Evolutionary conservation across 352 stramenopile species (phyloP).

Genomic region (Pseudoperonospora humuli): DNA sequence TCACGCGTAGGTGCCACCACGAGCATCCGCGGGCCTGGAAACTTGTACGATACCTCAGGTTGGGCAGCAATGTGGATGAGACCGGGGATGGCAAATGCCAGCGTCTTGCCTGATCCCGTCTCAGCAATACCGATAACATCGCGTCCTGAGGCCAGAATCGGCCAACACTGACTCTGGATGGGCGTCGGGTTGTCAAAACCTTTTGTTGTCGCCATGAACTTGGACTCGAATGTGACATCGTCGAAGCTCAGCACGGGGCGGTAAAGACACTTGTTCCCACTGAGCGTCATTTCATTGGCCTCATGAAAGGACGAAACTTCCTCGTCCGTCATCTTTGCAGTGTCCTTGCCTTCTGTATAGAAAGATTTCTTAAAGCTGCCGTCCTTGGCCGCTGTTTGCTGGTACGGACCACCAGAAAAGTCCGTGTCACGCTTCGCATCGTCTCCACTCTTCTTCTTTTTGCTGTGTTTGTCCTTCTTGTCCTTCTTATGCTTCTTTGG

Average conservation of each 20-base stretch:
- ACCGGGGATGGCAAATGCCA: conserved; percentile 93
- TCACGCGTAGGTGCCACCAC: conserved; percentile 92
- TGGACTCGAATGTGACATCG: conserved; percentile 66
- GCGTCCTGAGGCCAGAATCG: conserved; percentile 74
- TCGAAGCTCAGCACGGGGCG: conserved; percentile 63
- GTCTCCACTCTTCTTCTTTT: conserved; percentile 31
- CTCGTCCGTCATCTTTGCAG: conserved; percentile 65
- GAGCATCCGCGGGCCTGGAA: conserved; percentile 84
- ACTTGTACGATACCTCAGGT: conserved; percentile 42
- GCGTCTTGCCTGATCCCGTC: conserved; percentile 94
- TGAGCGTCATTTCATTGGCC: conserved; percentile 77
- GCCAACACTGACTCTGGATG: conserved; percentile 98
- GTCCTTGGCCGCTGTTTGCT: conserved; percentile 53
- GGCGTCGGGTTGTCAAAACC: conserved; percentile 90
- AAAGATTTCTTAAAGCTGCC: conserved; percentile 81
- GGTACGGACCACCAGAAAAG: conserved; percentile 66
- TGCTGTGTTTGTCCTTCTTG: conserved; percentile 39
- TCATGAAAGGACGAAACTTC: conserved; percentile 84
- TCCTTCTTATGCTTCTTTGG: conserved; percentile 41
- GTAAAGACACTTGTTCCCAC: conserved; percentile 84
- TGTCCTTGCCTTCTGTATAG: conserved; percentile 70
- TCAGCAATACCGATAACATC: conserved; percentile 91
- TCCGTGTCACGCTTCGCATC: conserved; percentile 32
- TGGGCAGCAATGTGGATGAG: conserved; percentile 82
- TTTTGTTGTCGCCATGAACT: conserved; percentile 85